Percentiles rank a stretch among this genome's conserved stretches.
Conservation (phyloP, 306 rosid genomes). For the Trifolium repens region DNA sequence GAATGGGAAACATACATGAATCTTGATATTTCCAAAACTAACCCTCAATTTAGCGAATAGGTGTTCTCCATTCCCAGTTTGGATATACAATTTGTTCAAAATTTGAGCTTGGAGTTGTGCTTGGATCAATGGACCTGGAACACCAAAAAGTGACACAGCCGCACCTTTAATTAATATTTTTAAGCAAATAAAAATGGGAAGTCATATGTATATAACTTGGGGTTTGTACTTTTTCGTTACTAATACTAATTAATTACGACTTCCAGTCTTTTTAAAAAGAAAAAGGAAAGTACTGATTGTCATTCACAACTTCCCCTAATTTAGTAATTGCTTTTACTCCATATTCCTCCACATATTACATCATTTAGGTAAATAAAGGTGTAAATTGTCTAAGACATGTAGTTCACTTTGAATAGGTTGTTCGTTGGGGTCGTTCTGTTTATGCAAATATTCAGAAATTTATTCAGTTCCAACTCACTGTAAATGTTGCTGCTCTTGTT, state of each 20-base stretch:
- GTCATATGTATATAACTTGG: background rate
- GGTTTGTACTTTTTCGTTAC: background rate
- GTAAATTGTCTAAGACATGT: slow-evolving; percentile 10
- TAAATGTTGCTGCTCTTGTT: slow-evolving; percentile 88
- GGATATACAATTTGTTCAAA: background rate
- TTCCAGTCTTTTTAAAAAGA: background rate
- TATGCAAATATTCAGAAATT: slow-evolving; percentile 95
- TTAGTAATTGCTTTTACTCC: background rate
- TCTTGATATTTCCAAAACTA: background rate
- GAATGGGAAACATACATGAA: background rate
- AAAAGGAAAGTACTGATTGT: background rate
- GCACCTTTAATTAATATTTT: background rate
- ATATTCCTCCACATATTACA: background rate
- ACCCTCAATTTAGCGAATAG: background rate
- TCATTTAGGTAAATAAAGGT: background rate
- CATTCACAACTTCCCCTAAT: background rate
- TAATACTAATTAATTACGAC: background rate
- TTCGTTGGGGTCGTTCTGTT: slow-evolving; percentile 98
- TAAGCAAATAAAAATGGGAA: background rate
- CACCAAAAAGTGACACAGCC: background rate
- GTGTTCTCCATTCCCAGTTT: background rate
- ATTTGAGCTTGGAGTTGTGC: background rate
- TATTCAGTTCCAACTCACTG: slow-evolving; percentile 94
- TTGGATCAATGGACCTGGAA: background rate
- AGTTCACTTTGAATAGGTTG: slow-evolving; percentile 62